Evolutionary conservation across 306 rosid species (phyloP), one percentile per base, ranked within the genome.

Genomic region (Malus fusca): DNA sequence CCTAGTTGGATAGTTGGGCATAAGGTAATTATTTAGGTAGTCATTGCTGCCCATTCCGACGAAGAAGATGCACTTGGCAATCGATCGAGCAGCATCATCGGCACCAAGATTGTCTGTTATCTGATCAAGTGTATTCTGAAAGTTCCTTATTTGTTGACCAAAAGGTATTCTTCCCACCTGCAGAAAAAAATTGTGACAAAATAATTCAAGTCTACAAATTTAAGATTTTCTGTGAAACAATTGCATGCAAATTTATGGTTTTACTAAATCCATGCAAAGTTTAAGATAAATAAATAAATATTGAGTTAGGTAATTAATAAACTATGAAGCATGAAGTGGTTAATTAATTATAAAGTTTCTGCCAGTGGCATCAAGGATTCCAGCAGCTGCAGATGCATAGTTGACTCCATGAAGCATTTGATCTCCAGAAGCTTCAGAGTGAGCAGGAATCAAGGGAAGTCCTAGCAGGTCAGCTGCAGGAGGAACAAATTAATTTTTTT

Each of bases 21-120:
- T 95, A 23, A 95, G 97, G 73, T 92, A 92, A 72, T 92, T 95
- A 81, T 95, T 95, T 3, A 95, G 85, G 84, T 95, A 95, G 87
- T 95, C 98, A 76, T 95, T 95, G 90, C 96, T 90, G 11, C 98
- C 98, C 96, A 95, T 92, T 82, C 96, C 97, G 30, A 95, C 88
- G 70, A 90, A 95, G 86, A 92, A 92, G 15, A 94, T 75, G 80
- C 93, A 88, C 25, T 69, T 75, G 35, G 83, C 85, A 59, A 89
- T 86, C 1, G 74, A 81, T 44, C 69, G 58, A 2, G 87, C 88
- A 84, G 87, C 72, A 25, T 84, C 61, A 10, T 72, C 90, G 15
- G 90, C 91, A 35, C 96, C 96, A 55, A 92, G 78, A 72, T 76
- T 85, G 8, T 65, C 83, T 7, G 78, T 85, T 6, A 95, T 73